A percentile compares a stretch with the other conserved stretches of the same genome.
Evolutionary conservation across 106 monocot genomes (phyloP).

Genomic region (Dendrobium chrysotoxum): DNA sequence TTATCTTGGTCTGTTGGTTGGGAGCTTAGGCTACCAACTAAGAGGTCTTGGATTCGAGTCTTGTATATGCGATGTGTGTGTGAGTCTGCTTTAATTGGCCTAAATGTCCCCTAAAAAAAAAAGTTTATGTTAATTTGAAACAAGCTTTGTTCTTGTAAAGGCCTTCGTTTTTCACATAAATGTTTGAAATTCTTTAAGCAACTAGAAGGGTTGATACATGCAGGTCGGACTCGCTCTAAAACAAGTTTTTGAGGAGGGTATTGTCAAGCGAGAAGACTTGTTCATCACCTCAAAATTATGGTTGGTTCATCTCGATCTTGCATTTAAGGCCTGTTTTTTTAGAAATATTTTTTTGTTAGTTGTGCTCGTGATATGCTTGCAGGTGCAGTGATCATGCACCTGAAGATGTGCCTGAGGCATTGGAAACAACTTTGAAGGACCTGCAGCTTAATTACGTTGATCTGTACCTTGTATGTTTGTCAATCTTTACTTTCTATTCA

Average conservation of each 20-base stretch:
- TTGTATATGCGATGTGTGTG: too few relatives aligned
- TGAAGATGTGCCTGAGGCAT: slow-evolving; percentile 52
- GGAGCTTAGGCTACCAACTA: too few relatives aligned
- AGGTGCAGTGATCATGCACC: slow-evolving; percentile 57
- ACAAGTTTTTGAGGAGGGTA: slow-evolving; percentile 58
- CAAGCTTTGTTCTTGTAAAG: background rate
- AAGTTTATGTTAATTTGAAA: too few relatives aligned
- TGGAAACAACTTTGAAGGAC: slow-evolving; percentile 34
- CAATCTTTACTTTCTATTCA: background rate
- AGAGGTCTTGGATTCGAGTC: too few relatives aligned
- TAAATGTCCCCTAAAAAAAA: too few relatives aligned
- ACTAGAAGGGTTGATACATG: background rate
- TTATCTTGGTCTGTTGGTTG: too few relatives aligned
- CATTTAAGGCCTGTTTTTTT: background rate
- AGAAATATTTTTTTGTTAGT: background rate
- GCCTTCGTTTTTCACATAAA: background rate
- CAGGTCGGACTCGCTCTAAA: slow-evolving; percentile 77
- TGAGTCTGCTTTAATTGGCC: too few relatives aligned
- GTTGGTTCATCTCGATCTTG: slow-evolving; percentile 19
- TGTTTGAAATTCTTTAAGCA: background rate
- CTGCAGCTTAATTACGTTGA: slow-evolving; percentile 50
- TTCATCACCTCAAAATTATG: slow-evolving; percentile 96
- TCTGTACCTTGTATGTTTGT: slow-evolving; percentile 44
- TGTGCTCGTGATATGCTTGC: background rate
- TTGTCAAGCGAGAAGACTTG: slow-evolving; percentile 85